Conservation (phyloP, 345 rosid genomes). For the Ricinus communis region DNA sequence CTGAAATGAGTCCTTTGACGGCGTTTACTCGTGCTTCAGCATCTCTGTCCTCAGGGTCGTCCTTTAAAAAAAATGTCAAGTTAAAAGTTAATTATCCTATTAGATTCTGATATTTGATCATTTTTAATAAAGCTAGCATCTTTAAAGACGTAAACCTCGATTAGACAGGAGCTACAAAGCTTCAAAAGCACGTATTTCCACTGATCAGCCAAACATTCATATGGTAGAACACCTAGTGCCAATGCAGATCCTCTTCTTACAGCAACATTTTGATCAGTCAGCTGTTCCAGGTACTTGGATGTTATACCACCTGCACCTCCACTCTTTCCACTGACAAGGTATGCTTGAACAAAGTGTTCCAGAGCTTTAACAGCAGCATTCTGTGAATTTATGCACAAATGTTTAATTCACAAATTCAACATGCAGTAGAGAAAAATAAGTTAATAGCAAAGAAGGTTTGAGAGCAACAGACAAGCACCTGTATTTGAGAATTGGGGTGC, state of each 20-base stretch:
- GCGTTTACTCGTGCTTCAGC: conserved; percentile 96
- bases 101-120: conserved; percentile 1
- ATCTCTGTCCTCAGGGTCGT: conserved; percentile 86
- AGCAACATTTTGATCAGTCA: conserved; percentile 79
- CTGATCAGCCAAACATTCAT: conserved; percentile 53
- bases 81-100: conserved; percentile 17
- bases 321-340: conserved; percentile 39
- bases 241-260: conserved; percentile 90
- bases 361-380: conserved; percentile 76
- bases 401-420: conserved; percentile 9
- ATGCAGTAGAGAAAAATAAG: conserved; percentile 12
- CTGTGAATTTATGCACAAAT: conserved; percentile 30
- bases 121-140: conserved; percentile 7
- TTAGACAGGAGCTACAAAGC: conserved; percentile 66
- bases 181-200: conserved; percentile 70
- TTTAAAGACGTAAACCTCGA: conserved; percentile 58
- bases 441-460: conserved; percentile 11
- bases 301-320: conserved; percentile 43
- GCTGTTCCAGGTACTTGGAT: conserved; percentile 58
- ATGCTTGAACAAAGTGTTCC: conserved; percentile 61
- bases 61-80: conserved; percentile 44
- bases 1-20: conserved; percentile 80
- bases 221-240: conserved; percentile 80
- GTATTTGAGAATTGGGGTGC: conserved; percentile 94
- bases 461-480: conserved; percentile 49